These are phyloP conservation scores for Amylocystis lapponica DNA, from an alignment of 768 basidiomycete genomes.

Conservation along the genomic window DNA sequence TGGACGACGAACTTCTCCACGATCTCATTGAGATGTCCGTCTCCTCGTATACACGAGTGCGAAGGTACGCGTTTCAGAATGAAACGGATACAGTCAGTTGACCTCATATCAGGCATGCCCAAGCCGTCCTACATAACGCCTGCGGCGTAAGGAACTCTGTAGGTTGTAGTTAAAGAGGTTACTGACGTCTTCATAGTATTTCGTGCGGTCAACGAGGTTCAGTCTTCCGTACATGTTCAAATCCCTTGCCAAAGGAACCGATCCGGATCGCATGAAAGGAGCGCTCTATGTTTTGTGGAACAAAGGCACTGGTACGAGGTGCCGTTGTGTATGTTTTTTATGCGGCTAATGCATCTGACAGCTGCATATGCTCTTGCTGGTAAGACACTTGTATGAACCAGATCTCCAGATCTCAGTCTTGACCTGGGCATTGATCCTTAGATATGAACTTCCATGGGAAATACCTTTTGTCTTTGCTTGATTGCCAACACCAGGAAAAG, in stretches of 20 bases:
- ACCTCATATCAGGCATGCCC: slow-evolving; percentile 48
- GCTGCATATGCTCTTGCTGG: slow-evolving; percentile 68
- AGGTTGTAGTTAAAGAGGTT: neutral
- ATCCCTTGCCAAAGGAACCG: slow-evolving; percentile 64
- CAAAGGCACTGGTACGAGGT: slow-evolving; percentile 55
- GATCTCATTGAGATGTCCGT: slow-evolving; percentile 72
- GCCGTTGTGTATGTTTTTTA: too few species aligned
- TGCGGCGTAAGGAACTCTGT: slow-evolving; percentile 45
- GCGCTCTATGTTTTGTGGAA: slow-evolving; percentile 78
- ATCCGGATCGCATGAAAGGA: slow-evolving; percentile 94
- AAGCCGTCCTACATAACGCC: slow-evolving; percentile 57
- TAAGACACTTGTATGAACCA: too few species aligned
- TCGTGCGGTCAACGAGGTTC: slow-evolving; percentile 64
- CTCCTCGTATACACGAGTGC: slow-evolving; percentile 72
- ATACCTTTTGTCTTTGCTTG: slow-evolving; percentile 59
- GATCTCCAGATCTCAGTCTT: neutral
- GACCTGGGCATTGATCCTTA: slow-evolving; percentile 17
- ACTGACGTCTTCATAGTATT: slow-evolving; percentile 40
- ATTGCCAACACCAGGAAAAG: slow-evolving; percentile 85
- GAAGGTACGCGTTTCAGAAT: slow-evolving; percentile 55
- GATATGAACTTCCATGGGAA: slow-evolving; percentile 51
- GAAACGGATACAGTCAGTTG: too few species aligned
- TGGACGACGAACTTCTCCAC: slow-evolving; percentile 65
- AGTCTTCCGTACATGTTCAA: slow-evolving; percentile 55
- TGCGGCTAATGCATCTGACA: slow-evolving; percentile 17